Percentiles rank a stretch among this genome's conserved stretches.
Conservation (phyloP, 1,139 yeast genomes). For the Candida tropicalis region DNA sequence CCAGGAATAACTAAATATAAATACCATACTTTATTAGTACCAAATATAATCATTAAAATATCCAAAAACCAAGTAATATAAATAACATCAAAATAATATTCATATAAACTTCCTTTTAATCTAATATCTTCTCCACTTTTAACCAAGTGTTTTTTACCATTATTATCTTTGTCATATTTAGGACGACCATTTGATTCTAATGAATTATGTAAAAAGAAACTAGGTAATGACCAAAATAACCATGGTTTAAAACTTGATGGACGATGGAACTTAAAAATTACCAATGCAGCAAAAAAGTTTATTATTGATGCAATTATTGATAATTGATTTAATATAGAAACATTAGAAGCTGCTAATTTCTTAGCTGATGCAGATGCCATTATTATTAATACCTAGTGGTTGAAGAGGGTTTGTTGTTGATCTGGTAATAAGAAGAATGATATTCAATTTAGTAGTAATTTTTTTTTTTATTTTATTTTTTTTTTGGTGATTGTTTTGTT, state of each 20-base stretch:
- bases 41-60: constrained; percentile 54
- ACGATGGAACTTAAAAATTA: constrained; percentile 49
- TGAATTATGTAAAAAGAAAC: constrained; percentile 53
- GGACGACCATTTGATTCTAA: constrained; percentile 75
- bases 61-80: constrained; percentile 70
- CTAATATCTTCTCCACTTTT: constrained; percentile 66
- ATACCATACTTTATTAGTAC: constrained; percentile 66
- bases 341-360: constrained; percentile 66
- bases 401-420: background rate
- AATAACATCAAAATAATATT: constrained; percentile 74
- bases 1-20: constrained; percentile 48
- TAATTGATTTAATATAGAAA: constrained; percentile 53
- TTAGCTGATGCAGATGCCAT: constrained; percentile 59
- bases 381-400: background rate
- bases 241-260: constrained; percentile 57
- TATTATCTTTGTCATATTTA: constrained; percentile 33
- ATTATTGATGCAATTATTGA: constrained; percentile 51
- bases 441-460: background rate
- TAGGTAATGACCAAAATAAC: constrained; percentile 60
- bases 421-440: background rate
- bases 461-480: too few relatives aligned
- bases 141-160: constrained; percentile 34
- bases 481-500: too few relatives aligned
- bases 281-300: constrained; percentile 42
- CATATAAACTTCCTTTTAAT: constrained; percentile 65